These are phyloP conservation scores for Podila epicladia DNA, from an alignment of 192 early-diverging fungal species.

Conservation along the genomic window DNA sequence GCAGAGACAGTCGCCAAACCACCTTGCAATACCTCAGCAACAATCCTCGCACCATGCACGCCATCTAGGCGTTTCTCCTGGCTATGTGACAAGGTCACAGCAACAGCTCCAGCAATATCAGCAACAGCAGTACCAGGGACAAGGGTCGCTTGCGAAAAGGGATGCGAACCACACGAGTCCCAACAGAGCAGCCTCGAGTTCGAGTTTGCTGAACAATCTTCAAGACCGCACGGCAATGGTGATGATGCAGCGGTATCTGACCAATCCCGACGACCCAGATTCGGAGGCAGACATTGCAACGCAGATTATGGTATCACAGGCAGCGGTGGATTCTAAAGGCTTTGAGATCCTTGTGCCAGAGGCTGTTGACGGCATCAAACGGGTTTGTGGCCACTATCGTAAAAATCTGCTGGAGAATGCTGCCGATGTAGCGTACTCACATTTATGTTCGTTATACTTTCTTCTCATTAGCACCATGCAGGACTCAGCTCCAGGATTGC, in stretches of 20 bases:
- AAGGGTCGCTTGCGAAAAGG: background rate
- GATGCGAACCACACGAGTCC: background rate
- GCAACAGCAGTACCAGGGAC: background rate
- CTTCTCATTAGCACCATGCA: conserved; percentile 56
- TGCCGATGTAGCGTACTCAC: background rate
- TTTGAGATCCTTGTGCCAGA: conserved; percentile 63
- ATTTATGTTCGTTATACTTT: background rate
- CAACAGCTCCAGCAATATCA: background rate
- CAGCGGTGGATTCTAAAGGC: conserved; percentile 62
- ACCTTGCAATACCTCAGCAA: too few species aligned
- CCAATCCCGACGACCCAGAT: conserved; percentile 39
- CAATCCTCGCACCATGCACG: too few species aligned
- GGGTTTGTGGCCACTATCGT: conserved; percentile 32
- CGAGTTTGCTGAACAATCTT: background rate
- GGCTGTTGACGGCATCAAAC: conserved; percentile 63
- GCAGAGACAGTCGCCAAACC: background rate
- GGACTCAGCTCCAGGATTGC: conserved; percentile 58
- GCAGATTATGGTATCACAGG: conserved; percentile 61
- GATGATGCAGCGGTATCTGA: conserved; percentile 38
- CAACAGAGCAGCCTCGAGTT: conserved; percentile 1
- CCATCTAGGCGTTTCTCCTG: background rate
- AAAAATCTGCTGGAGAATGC: background rate
- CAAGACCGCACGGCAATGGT: conserved; percentile 44
- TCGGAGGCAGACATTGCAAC: conserved; percentile 56
- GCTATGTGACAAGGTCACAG: background rate